phyloP scores from a whole-genome alignment of 2,329 filamentous ascomycete species.

The Pseudogymnoascus sp. region DNA sequence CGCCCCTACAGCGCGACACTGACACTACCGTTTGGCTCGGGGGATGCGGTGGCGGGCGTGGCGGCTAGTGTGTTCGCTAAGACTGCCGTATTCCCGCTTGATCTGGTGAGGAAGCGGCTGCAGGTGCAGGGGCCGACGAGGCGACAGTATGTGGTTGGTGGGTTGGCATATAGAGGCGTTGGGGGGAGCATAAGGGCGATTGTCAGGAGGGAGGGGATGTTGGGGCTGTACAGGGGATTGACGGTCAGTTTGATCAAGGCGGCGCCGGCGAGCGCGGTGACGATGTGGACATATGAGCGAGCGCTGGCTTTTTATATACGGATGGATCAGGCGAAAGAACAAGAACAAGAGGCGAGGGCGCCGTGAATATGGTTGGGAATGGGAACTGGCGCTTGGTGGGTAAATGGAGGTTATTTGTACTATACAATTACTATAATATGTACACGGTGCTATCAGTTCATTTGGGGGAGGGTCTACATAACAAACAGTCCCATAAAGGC shows the following conservation, averaged over 20 bases:
- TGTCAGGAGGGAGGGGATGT: constrained; percentile 60
- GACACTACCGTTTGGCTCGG: constrained; percentile 61
- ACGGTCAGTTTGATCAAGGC: constrained; percentile 83
- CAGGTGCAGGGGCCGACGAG: constrained; percentile 92
- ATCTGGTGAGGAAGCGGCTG: constrained; percentile 83
- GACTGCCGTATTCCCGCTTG: constrained; percentile 84
- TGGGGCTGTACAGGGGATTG: constrained; percentile 80
- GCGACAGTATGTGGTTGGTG: constrained; percentile 57
- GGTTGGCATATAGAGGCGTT: constrained; percentile 51
- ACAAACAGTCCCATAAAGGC: background rate
- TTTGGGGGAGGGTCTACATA: background rate
- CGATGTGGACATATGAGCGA: constrained; percentile 70
- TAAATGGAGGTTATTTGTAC: background rate
- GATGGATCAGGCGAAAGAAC: background rate
- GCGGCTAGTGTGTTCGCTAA: constrained; percentile 75
- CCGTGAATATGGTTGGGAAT: background rate
- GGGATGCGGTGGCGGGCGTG: constrained; percentile 77
- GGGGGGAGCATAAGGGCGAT: constrained; percentile 60
- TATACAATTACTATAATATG: background rate
- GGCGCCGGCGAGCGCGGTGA: constrained; percentile 70
- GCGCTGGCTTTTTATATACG: constrained; percentile 33
- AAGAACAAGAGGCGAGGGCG: background rate
- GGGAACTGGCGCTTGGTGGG: background rate
- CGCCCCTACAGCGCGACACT: constrained; percentile 49
- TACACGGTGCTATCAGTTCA: background rate